Base-by-base conservation (phyloP, 148 eudicot species). In the Chenopodium berlandieri region DNA sequence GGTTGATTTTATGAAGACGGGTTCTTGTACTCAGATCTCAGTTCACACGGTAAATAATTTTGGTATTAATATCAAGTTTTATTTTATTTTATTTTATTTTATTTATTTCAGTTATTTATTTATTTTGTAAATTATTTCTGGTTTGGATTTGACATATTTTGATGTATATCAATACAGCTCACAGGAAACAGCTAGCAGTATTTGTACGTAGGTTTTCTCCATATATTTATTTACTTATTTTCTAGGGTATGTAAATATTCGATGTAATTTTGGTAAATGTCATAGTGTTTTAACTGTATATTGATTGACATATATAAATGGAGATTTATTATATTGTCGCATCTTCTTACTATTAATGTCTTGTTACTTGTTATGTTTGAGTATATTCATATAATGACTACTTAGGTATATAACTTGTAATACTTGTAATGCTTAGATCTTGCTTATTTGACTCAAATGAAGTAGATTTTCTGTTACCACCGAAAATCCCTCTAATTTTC, bases 71-170 rank as follows among this genome's bases (percentile, higher is more conserved):
- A 9, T 62, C 65, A 62, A 22, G 25, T 22, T 62, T 50, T 1
- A 0, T 44, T n/a, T 52, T 22, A 27, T 27, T n/a, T 52, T 22
- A 27, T 27, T 27, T 27, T 27, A 27, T 27, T 27, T 27, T 27
- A 27, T 27, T 3, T n/a, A 0, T 54, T 48, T 27, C n/a, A 25
- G 6, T 17, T 11, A 16, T 80, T 11, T 54, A 40, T 12, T 16
- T 83, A 1, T 20, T 31, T 67, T 20, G 4, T 27, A 4, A 6
- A 22, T 14, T 3, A 10, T 46, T 50, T 54, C 40, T 75, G 9
- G 46, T 50, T 13, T 50, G 77, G 86, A 84, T 84, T 71, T 71
- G 81, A 84, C 83, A 54, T 76, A 44, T n/a, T 67, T 22, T 75
- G 83, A 74, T 73, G 76, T 65, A 54, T 65, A 80, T 71, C 60